Evolutionary conservation across 768 basidiomycete genomes (phyloP), one percentile per base, ranked within the genome.

Genomic region (Boletus huronensis): DNA sequence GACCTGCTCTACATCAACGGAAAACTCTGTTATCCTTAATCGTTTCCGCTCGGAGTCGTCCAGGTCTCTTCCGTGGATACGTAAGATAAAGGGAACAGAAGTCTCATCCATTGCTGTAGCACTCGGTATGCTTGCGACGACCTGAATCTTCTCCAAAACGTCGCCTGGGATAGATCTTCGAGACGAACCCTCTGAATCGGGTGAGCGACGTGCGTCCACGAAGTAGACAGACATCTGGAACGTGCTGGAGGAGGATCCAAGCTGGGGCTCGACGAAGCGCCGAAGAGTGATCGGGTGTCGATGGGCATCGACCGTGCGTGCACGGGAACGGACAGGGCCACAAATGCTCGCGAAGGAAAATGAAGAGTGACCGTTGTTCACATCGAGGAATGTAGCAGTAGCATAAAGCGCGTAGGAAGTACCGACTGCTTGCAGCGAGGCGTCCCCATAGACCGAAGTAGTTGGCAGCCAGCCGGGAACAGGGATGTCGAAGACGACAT

Each of bases 381-480:
- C 49, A 51, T 76, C 70, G 26, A 75, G 59, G 61, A 83, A 85
- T 58, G 79, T 82, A 9, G 85, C 88, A 25, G 80, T 80, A 16
- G 88, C 87, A 58, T 80, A 82, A 26, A 93, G 75, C 19, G 77
- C 74, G 64, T 93, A 93, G 50, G 77, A 79, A 6, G 82, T 81
- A 21, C 87, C 87, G 32, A 79, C 64, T 13, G 76, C 75, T 19
- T 78, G 76, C n/a, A 63, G 43, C 10, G 58, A 62, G 6, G 62
- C 60, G 16, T 77, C 67, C 25, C 84, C 82, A 54, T 82, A 78
- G 3, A 49, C 62, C 25, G 82, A 74, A 16, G 82, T 78, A 2
- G 78, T 76, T 8, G 93, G 93, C 3, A 97, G 77, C 94, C 94
- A 96, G 17, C 93, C 94, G 5, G 93, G 93, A n/a, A 95, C 73